A percentile compares a stretch with the other conserved stretches of the same genome.
phyloP scores from a whole-genome alignment of 2,329 filamentous ascomycete species.

The Mycosphaerella arachidis region DNA sequence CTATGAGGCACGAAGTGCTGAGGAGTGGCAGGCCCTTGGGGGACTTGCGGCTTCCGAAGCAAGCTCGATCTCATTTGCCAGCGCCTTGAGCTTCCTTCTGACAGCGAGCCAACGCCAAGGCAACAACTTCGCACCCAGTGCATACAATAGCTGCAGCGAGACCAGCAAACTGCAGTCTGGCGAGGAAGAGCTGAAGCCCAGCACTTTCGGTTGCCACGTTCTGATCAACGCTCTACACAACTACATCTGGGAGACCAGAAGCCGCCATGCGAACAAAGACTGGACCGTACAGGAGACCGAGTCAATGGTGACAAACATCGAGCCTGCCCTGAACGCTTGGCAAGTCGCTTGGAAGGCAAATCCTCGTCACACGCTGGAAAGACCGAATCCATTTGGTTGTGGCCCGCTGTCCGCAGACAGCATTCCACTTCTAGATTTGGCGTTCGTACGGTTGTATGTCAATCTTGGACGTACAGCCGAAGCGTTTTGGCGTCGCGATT shows the following conservation, averaged over 20 bases:
- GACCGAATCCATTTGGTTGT: conserved; percentile 76
- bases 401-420: conserved; percentile 84
- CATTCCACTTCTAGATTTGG: conserved; percentile 84
- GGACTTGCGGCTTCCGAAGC: conserved; percentile 65
- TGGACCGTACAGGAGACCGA: conserved; percentile 93
- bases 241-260: conserved; percentile 96
- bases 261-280: conserved; percentile 78
- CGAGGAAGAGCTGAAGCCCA: conserved; percentile 67
- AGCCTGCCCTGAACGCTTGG: conserved; percentile 91
- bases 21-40: conserved; percentile 74
- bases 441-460: conserved; percentile 87
- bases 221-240: conserved; percentile 94
- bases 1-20: conserved; percentile 77
- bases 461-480: conserved; percentile 91
- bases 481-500: conserved; percentile 89
- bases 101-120: conserved; percentile 63
- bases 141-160: conserved; percentile 23
- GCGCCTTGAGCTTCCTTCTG: conserved; percentile 74
- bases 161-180: conserved; percentile 8
- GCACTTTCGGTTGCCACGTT: conserved; percentile 86
- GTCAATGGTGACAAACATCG: conserved; percentile 91
- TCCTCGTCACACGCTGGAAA: conserved; percentile 74
- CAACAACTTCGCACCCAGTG: conserved; percentile 21
- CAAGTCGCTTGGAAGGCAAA: conserved; percentile 87
- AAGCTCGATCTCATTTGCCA: conserved; percentile 72